phyloP scores from a whole-genome alignment of 176 grass and related monocot species.

The Sorghum bicolor region Sorghum_bicolor_NCBIv3 NC_012871.2:63195001-63195500 shows the following conservation, averaged over 20 bases:
- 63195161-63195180: background rate
- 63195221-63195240: background rate
- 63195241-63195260: too few relatives aligned
- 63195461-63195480: slow-evolving; percentile 15
- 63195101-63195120: background rate
- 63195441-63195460: background rate
- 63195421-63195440: background rate
- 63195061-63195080: too few relatives aligned
- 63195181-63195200: background rate
- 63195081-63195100: too few relatives aligned
- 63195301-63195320: background rate
- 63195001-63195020: too few relatives aligned
- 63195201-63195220: background rate
- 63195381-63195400: background rate
- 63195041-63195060: too few relatives aligned
- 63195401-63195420: background rate
- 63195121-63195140: background rate
- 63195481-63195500: slow-evolving; percentile 34
- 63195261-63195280: background rate
- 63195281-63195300: background rate
- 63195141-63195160: background rate
- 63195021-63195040: too few relatives aligned
- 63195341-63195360: background rate
- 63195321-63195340: background rate
- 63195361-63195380: background rate